Evolutionary conservation across 1,284 basidiomycete genomes (phyloP).

Genomic region (Serendipita sp.): DNA sequence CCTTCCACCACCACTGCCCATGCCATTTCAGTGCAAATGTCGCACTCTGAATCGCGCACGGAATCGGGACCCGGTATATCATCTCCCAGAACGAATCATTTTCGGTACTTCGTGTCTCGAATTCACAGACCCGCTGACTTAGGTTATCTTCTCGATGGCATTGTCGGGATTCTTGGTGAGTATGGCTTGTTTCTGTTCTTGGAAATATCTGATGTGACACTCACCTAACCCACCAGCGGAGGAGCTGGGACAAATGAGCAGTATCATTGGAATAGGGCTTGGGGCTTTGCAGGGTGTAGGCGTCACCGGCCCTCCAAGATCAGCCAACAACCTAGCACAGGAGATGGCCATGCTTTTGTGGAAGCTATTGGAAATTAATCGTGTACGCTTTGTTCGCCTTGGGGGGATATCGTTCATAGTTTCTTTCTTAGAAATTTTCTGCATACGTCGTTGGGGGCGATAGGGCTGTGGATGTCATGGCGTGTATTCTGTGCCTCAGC

Average conservation of each 20-base stretch:
- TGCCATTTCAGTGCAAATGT: not conserved
- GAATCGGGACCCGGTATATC: constrained; percentile 16
- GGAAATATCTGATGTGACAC: not conserved
- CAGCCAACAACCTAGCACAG: constrained; percentile 6
- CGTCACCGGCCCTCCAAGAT: not conserved
- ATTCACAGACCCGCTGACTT: constrained; percentile 75
- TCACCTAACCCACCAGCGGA: not conserved
- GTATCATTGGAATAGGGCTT: not conserved
- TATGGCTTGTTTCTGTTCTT: not conserved
- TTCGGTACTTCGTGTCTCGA: constrained; percentile 80
- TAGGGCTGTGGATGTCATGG: constrained; percentile 58
- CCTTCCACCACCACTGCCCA: not conserved
- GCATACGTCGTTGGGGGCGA: constrained; percentile 67
- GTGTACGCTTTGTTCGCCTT: constrained; percentile 32
- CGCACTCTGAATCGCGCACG: not conserved
- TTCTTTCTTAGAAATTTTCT: constrained; percentile 61
- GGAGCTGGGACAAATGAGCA: not conserved
- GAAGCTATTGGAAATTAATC: constrained; percentile 84
- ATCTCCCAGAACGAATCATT: constrained; percentile 66
- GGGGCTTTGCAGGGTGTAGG: not conserved
- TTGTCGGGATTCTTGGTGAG: constrained; percentile 43
- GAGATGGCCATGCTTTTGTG: constrained; percentile 66
- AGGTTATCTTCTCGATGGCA: constrained; percentile 62
- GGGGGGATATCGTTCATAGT: not conserved
- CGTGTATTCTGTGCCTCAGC: constrained; percentile 62